Evolutionary conservation across 257 asterid species (phyloP), one percentile per base, ranked within the genome.

Genomic region (Striga asiatica): DNA sequence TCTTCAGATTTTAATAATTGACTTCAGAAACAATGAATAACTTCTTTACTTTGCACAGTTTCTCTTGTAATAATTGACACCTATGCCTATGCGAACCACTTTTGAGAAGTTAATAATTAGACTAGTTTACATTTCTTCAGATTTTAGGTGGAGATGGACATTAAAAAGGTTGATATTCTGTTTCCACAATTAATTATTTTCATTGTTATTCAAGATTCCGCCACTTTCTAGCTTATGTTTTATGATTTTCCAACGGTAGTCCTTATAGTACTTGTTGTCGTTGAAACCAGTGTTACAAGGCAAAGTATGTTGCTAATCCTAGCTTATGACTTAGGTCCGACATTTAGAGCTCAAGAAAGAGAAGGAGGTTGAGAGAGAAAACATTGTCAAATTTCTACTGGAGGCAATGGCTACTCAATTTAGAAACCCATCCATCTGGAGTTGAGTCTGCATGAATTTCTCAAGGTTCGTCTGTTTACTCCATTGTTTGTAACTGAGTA

Each of bases 371-470:
- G 82, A 77, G 67, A 74, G 83, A 71, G 88, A 71, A 65, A 56
- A 53, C 66, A 87, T 91, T 50, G 76, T 79, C 54, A 84, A 79
- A 67, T 91, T 87, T 70, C 84, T 91, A 41, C 74, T 64, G 19
- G 89, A 82, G 68, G 97, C 93, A 42, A 66, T 84, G 92, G 66
- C 84, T 54, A 73, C 89, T 58, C 94, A 87, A 47, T 91, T 87
- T 56, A 78, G 89, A 79, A 87, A 84, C 63, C 98, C 94, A 51
- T 79, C 82, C 70, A 81, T 91, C 48, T 91, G 98, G 98, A 87
- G 54, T 71, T 91, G 80, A 72, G 52, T 56, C 54, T 17, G 53
- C 27, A 66, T 14, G 22, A 18, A 45, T 19, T 21, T 38, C 35
- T 48, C 43, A 53, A 27, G 70, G 66, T 68, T 68, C 60, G 51